A percentile compares a stretch with the other conserved stretches of the same genome.
Evolutionary conservation across 768 basidiomycete genomes (phyloP).

Genomic region (Xanthoconium purpureum): DNA sequence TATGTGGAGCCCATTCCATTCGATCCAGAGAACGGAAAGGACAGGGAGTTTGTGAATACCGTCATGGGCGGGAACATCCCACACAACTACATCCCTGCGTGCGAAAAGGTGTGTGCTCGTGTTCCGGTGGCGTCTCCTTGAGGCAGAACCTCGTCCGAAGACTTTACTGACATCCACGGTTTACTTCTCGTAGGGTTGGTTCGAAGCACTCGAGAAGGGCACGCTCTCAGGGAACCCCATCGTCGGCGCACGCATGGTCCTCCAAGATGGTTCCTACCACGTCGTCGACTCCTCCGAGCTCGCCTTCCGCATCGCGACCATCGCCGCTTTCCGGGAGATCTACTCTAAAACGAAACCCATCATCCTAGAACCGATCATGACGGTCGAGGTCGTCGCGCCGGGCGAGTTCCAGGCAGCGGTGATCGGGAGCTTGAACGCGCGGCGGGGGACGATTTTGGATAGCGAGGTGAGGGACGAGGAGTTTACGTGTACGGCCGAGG

Average conservation of each 20-base stretch:
- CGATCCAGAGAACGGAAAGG: conserved; percentile 76
- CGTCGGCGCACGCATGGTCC: conserved; percentile 78
- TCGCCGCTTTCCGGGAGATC: conserved; percentile 90
- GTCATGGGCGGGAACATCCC: conserved; percentile 95
- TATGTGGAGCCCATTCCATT: conserved; percentile 84
- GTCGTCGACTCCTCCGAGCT: conserved; percentile 95
- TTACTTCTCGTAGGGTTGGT: conserved; percentile 69
- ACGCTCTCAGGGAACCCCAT: conserved; percentile 84
- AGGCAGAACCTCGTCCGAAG: background rate
- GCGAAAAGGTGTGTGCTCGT: conserved; percentile 70
- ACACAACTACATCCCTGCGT: conserved; percentile 86
- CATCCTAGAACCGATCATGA: conserved; percentile 98
- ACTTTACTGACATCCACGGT: background rate
- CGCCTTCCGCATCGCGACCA: conserved; percentile 87
- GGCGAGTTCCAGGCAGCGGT: conserved; percentile 94
- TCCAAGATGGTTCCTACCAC: conserved; percentile 91
- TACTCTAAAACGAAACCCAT: conserved; percentile 74
- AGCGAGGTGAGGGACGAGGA: conserved; percentile 97
- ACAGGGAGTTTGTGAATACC: conserved; percentile 76
- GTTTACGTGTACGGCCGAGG: conserved; percentile 88
- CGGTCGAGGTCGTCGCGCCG: conserved; percentile 94
- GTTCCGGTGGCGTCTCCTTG: background rate
- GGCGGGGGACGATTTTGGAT: conserved; percentile 91
- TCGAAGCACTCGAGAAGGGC: conserved; percentile 90
- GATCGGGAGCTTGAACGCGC: conserved; percentile 89